These are phyloP conservation scores for Phytophthora brassicae DNA, from an alignment of 352 stramenopile species.

Conservation along the genomic window DNA sequence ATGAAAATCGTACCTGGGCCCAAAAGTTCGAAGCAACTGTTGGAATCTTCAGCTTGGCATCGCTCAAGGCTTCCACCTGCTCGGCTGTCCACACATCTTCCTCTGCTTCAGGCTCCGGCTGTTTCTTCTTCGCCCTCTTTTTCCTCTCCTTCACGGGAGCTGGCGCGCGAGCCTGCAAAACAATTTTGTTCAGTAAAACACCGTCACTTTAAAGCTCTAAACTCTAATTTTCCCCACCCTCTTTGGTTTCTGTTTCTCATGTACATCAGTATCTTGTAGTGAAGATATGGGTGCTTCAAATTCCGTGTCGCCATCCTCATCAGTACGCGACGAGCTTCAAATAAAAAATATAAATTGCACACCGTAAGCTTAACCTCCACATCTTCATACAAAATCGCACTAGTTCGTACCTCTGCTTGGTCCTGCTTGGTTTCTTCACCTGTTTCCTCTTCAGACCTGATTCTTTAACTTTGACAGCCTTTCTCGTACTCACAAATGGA, in stretches of 20 bases:
- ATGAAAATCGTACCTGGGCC: constrained; percentile 36
- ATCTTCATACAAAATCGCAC: too few species aligned
- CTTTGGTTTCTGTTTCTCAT: constrained; percentile 17
- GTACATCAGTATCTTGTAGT: constrained; percentile 9
- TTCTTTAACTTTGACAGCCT: background rate
- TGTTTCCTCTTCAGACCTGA: too few species aligned
- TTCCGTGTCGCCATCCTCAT: constrained; percentile 4
- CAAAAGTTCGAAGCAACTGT: constrained; percentile 71
- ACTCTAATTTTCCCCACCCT: constrained; percentile 11
- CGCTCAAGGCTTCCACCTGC: constrained; percentile 51
- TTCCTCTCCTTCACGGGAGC: constrained; percentile 8
- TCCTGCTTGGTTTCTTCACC: too few species aligned
- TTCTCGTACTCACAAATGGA: constrained; percentile 24
- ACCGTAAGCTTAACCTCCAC: too few species aligned
- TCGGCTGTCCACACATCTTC: constrained; percentile 46
- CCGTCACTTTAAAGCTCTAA: background rate
- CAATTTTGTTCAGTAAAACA: background rate
- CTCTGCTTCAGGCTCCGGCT: constrained; percentile 30
- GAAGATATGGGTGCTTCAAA: constrained; percentile 6
- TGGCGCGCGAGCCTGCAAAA: constrained; percentile 1
- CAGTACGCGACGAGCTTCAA: constrained; percentile 7
- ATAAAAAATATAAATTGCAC: background rate
- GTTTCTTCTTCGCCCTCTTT: constrained; percentile 13
- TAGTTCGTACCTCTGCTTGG: too few species aligned
- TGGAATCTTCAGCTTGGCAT: constrained; percentile 62